phyloP scores from a whole-genome alignment of 2,329 filamentous ascomycete species.

The Phoma herbarum region DNA sequence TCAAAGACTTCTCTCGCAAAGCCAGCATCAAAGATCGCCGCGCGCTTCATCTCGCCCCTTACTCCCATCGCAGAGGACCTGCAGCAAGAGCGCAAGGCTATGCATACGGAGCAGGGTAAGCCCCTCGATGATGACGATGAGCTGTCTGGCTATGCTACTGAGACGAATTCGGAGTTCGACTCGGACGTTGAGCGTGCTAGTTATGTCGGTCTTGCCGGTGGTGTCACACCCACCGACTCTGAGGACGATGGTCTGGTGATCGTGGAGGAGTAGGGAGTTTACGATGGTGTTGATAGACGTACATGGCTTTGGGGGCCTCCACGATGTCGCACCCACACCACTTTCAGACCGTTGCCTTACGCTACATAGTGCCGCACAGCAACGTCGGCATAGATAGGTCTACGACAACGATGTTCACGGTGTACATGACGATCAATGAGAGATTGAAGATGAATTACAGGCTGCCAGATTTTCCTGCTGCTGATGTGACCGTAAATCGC shows the following conservation, averaged over 20 bases:
- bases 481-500: not conserved
- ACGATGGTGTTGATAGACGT: not conserved
- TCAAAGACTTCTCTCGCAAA: not conserved
- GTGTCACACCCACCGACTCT: conserved; percentile 10
- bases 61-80: conserved; percentile 16
- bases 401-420: not conserved
- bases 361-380: not conserved
- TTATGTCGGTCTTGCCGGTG: conserved; percentile 17
- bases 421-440: not conserved
- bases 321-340: not conserved
- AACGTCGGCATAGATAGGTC: not conserved
- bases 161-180: conserved; percentile 16
- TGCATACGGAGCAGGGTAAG: conserved; percentile 6
- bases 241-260: conserved; percentile 4
- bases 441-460: not conserved
- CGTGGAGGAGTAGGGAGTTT: not conserved
- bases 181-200: conserved; percentile 4
- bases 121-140: not conserved
- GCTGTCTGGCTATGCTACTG: not conserved
- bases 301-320: not conserved
- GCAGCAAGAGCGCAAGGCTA: conserved; percentile 3
- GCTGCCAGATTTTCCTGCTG: not conserved
- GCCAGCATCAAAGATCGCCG: conserved; percentile 9
- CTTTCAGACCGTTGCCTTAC: not conserved
- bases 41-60: conserved; percentile 10